A percentile compares a stretch with the other conserved stretches of the same genome.
These are phyloP conservation scores for Penicillium rolfsii DNA, from an alignment of 2,329 filamentous ascomycete genomes.

Conservation along the genomic window DNA sequence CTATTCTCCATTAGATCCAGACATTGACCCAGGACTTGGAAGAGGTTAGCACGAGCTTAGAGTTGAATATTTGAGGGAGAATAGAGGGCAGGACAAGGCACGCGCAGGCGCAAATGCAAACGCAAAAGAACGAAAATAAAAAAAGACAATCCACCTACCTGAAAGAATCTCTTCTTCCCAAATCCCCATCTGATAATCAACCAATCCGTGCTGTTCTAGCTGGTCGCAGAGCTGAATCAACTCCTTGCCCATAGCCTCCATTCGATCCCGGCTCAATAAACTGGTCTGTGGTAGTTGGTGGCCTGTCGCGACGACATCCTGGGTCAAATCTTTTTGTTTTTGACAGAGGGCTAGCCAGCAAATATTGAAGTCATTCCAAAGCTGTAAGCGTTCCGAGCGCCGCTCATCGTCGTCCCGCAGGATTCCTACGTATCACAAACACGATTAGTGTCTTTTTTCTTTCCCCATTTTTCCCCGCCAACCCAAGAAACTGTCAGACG, in stretches of 20 bases:
- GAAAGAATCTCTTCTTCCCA: conserved; percentile 91
- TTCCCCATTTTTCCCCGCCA: conserved; percentile 2
- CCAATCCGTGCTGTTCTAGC: conserved; percentile 87
- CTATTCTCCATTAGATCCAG: conserved; percentile 56
- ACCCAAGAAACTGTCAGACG: conserved; percentile 10
- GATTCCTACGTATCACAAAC: conserved; percentile 63
- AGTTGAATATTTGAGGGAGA: too few species aligned
- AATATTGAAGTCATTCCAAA: conserved; percentile 95
- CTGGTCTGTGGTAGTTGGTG: conserved; percentile 61
- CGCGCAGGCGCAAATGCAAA: not conserved
- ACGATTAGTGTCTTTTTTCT: conserved; percentile 25
- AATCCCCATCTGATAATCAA: conserved; percentile 96
- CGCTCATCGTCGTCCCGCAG: conserved; percentile 78
- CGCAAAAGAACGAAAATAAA: not conserved
- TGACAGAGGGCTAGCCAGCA: conserved; percentile 86
- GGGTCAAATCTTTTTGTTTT: conserved; percentile 75
- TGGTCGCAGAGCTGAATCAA: conserved; percentile 81
- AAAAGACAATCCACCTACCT: conserved; percentile 59
- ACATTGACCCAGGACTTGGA: conserved; percentile 56
- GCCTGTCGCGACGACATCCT: conserved; percentile 61
- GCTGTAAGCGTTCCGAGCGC: conserved; percentile 73
- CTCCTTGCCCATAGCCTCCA: conserved; percentile 81
- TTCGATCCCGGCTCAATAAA: conserved; percentile 67
- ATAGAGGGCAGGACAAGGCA: not conserved
- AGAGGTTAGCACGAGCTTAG: not conserved